These are phyloP conservation scores for Papiliotrema nemorosa DNA, from an alignment of 1,284 basidiomycete species.

Conservation along the genomic window DNA sequence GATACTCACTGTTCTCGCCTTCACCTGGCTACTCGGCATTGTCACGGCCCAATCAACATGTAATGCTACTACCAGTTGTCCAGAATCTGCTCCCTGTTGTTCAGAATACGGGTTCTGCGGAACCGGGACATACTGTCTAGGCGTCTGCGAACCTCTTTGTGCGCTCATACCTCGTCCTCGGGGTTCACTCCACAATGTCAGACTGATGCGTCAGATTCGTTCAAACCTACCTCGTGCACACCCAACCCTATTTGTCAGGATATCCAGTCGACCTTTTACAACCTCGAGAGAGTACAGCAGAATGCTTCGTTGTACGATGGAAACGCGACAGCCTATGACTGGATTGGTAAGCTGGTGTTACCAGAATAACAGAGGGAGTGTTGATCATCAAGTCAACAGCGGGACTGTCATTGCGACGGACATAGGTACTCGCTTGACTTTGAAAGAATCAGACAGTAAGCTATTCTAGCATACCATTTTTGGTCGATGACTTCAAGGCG, in stretches of 20 bases:
- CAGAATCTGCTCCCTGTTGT: constrained; percentile 64
- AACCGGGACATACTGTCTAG: constrained; percentile 62
- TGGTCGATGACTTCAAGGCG: constrained; percentile 45
- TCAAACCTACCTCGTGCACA: constrained; percentile 61
- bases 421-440: constrained; percentile 5
- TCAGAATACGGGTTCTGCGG: constrained; percentile 75
- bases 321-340: constrained; percentile 62
- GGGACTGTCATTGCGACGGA: constrained; percentile 6
- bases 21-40: neutral
- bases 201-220: constrained; percentile 50
- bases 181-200: neutral
- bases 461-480: neutral
- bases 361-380: constrained; percentile 8
- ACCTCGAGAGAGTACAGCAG: constrained; percentile 63
- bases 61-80: constrained; percentile 51
- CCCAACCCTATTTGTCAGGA: constrained; percentile 68
- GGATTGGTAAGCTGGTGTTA: constrained; percentile 28
- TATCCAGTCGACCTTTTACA: constrained; percentile 62
- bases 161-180: constrained; percentile 1
- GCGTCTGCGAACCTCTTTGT: constrained; percentile 73
- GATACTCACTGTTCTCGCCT: too few species aligned
- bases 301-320: constrained; percentile 62
- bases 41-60: constrained; percentile 7
- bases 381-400: constrained; percentile 49
- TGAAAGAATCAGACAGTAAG: constrained; percentile 16